Evolutionary conservation across 1,284 basidiomycete genomes (phyloP), one percentile per base, ranked within the genome.

Genomic region (Malassezia caprae): DNA sequence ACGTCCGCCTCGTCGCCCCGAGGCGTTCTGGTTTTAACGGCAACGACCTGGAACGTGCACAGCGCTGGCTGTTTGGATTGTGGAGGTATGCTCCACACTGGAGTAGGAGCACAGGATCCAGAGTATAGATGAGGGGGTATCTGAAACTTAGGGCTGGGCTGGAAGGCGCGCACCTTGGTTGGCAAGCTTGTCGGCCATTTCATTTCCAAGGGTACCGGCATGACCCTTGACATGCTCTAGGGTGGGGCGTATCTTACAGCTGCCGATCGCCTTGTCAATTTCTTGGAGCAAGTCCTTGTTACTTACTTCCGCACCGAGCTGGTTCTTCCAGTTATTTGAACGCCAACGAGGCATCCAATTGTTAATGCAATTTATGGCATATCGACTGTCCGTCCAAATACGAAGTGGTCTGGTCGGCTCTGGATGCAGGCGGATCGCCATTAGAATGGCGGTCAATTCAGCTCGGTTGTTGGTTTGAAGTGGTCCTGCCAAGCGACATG

Each of bases 391-490:
- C 0, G 85, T 82, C 66, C 82, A 83, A 66, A 90, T 86, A 41
- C 83, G 72, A 0, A 82, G 80, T 17, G 76, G 47, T 1, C 45
- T 77, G 19, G 77, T 78, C 8, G 77, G 77, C 28, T 68, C 57
- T 0, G 84, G 83, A 0, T 82, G 78, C 0, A 80, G 81, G 69
- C 88, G 84, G 5, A 90, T 77, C 17, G 83, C 79, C 11, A 85
- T 82, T 15, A 84, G 76, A 59, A 90, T 85, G 3, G 86, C 87
- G 85, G 88, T 43, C 26, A 91, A 78, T 72, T 91, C 88, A 3
- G 87, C 88, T 12, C 87, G 79, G 60, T 91, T 90, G 70, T 91
- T 91, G 0, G 88, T 90, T 70, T 90, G 88, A 42, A 58, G 27
- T 10, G 76, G 77, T 1, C 88, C 89, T 2, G 86, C 85, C 62